Conservation (phyloP, 495 filamentous ascomycete genomes). For the Pseudomonodictys pantanalensis region DNA sequence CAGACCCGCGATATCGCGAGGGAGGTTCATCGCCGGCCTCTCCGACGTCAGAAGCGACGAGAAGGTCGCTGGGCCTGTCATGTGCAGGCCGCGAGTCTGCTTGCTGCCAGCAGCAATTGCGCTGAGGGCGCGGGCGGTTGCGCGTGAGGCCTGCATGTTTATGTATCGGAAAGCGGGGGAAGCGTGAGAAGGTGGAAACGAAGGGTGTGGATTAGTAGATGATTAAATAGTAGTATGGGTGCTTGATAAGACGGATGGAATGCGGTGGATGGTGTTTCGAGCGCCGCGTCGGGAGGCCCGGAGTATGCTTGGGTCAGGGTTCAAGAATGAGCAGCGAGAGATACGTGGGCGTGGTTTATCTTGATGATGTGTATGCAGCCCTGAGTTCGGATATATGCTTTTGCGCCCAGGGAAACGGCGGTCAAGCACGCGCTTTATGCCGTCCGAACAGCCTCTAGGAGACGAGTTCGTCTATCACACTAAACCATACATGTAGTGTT, state of each 20-base stretch:
- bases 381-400: no score
- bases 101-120: constrained; percentile 44
- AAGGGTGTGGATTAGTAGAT: background rate
- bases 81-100: constrained; percentile 51
- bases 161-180: background rate
- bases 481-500: no score
- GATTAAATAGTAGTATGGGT: background rate
- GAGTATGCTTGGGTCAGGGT: background rate
- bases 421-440: no score
- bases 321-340: no score
- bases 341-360: no score
- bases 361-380: no score
- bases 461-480: no score
- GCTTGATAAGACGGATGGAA: no score
- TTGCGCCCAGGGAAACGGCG: no score
- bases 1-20: constrained; percentile 37
- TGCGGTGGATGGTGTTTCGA: no score
- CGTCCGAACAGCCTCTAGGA: no score
- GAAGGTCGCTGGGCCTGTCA: constrained; percentile 46
- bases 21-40: constrained; percentile 38
- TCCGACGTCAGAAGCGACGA: constrained; percentile 41
- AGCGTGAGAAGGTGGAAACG: background rate
- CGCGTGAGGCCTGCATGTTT: constrained; percentile 51
- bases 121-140: constrained; percentile 51
- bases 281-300: background rate